These are phyloP conservation scores for Ceratocystis variospora DNA, from an alignment of 2,329 filamentous ascomycete genomes.

Conservation along the genomic window DNA sequence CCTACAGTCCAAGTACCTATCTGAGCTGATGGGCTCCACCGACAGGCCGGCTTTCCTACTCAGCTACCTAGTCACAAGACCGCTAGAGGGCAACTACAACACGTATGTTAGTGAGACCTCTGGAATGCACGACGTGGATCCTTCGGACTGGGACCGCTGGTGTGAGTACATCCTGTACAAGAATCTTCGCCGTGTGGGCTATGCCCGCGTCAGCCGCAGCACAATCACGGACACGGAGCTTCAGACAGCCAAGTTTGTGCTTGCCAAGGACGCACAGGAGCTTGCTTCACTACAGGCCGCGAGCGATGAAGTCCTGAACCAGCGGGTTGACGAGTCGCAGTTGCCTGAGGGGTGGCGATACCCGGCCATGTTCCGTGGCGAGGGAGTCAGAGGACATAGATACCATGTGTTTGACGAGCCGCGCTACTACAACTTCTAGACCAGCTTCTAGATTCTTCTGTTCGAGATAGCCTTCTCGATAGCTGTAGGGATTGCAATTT, in stretches of 20 bases:
- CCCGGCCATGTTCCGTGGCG: constrained; percentile 67
- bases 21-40: constrained; percentile 74
- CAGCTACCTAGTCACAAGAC: constrained; percentile 84
- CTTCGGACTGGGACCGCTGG: constrained; percentile 90
- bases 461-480: no score
- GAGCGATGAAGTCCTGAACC: constrained; percentile 41
- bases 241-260: constrained; percentile 87
- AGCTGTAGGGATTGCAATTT: no score
- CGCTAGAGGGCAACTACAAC: constrained; percentile 88
- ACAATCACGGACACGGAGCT: constrained; percentile 96
- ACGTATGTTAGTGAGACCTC: constrained; percentile 76
- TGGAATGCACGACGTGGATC: constrained; percentile 92
- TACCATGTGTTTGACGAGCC: constrained; percentile 96
- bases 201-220: constrained; percentile 73
- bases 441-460: no score
- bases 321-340: constrained; percentile 51
- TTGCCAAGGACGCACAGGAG: constrained; percentile 52
- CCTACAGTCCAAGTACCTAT: constrained; percentile 72
- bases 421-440: constrained; percentile 43
- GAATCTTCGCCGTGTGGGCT: constrained; percentile 68
- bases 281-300: constrained; percentile 31
- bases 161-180: constrained; percentile 99
- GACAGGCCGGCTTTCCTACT: constrained; percentile 71
- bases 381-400: constrained; percentile 74
- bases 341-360: constrained; percentile 70